Evolutionary conservation across 768 basidiomycete species (phyloP).

Genomic region (Pholiota microspora): DNA sequence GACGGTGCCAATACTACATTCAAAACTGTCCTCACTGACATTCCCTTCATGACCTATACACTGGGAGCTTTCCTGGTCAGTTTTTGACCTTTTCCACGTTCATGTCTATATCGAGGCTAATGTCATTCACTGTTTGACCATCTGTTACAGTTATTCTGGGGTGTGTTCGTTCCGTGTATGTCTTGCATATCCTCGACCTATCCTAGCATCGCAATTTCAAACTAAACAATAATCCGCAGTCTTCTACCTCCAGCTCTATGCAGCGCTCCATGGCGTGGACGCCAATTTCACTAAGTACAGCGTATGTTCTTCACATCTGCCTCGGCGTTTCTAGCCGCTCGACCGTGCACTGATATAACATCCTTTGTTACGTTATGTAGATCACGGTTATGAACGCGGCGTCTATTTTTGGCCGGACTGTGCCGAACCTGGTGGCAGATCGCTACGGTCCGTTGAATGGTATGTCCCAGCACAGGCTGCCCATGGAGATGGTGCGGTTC

Average conservation of each 20-base stretch:
- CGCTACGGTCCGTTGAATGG: constrained; percentile 47
- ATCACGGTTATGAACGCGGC: constrained; percentile 52
- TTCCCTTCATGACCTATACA: constrained; percentile 39
- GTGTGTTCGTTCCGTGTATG: constrained; percentile 50
- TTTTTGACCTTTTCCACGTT: too few relatives aligned
- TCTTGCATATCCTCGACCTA: constrained; percentile 2
- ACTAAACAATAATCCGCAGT: constrained; percentile 25
- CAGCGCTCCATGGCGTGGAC: constrained; percentile 37
- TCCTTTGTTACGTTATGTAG: constrained; percentile 23
- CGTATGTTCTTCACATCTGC: constrained; percentile 22
- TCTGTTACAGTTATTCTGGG: constrained; percentile 41
- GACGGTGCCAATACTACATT: constrained; percentile 24
- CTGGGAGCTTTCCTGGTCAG: constrained; percentile 39
- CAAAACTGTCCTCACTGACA: constrained; percentile 36
- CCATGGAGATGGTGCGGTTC: neutral
- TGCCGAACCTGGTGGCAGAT: constrained; percentile 56
- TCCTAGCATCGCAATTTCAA: neutral
- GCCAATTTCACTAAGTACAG: constrained; percentile 40
- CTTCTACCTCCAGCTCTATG: constrained; percentile 52
- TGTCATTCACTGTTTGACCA: neutral
- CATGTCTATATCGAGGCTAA: neutral
- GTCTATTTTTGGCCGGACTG: constrained; percentile 54
- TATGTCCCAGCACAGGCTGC: constrained; percentile 18
- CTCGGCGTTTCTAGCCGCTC: neutral
- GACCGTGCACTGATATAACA: neutral